A percentile compares a stretch with the other conserved stretches of the same genome.
Conservation (phyloP, 345 rosid genomes). For the Durio zibethinus region DNA sequence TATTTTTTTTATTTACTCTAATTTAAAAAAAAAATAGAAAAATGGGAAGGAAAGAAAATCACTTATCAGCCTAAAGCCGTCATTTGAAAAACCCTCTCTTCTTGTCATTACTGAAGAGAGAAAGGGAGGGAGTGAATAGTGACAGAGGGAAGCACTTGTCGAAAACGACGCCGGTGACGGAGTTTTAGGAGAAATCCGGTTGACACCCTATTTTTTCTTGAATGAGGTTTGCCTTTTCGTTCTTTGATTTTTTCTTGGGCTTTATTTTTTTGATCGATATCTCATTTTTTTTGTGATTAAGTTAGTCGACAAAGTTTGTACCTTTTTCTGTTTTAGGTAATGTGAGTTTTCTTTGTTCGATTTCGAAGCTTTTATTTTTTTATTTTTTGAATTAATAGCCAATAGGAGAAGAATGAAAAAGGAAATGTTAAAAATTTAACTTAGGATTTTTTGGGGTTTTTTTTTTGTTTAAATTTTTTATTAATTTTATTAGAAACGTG, state of each 20-base stretch:
- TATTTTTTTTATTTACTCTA: too few species aligned
- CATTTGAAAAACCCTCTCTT: slow-evolving; percentile 13
- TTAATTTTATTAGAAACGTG: neutral
- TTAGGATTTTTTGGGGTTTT: neutral
- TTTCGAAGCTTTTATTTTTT: neutral
- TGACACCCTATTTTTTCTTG: neutral
- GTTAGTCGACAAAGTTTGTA: too few species aligned
- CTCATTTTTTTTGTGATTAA: too few species aligned
- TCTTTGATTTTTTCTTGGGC: too few species aligned
- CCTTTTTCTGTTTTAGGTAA: too few species aligned
- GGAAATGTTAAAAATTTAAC: neutral
- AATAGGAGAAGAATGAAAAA: neutral
- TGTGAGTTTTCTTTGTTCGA: neutral
- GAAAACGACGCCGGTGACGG: slow-evolving; percentile 5
- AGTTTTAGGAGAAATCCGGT: neutral
- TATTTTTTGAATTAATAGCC: neutral
- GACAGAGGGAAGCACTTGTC: neutral
- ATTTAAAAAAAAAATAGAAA: neutral
- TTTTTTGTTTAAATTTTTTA: neutral
- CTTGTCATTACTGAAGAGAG: neutral
- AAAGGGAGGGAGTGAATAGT: neutral
- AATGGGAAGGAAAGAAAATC: neutral
- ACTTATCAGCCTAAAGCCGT: slow-evolving; percentile 8
- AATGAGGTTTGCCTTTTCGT: neutral
- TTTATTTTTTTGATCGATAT: too few species aligned